These are phyloP conservation scores for Parastagonospora nodorum DNA, from an alignment of 2,329 filamentous ascomycete genomes.

Conservation along the genomic window DNA sequence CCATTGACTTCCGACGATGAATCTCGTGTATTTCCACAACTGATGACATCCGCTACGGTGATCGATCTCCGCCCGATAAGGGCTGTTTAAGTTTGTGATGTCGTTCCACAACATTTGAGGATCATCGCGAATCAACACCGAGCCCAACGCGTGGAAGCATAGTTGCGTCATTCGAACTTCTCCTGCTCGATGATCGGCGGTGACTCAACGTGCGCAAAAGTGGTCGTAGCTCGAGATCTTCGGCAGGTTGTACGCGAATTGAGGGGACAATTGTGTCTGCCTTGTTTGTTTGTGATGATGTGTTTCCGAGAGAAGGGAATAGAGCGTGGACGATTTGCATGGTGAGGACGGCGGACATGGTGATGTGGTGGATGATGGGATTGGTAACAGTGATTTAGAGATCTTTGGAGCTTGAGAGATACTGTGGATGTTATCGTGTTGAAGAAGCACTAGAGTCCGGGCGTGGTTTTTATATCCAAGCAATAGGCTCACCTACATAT, in stretches of 20 bases:
- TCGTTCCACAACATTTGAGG: background rate
- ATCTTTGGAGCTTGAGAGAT: background rate
- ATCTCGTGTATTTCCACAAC: too few species aligned
- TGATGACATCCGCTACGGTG: too few species aligned
- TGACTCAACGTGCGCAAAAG: conserved; percentile 3
- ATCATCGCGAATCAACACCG: background rate
- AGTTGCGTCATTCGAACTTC: conserved; percentile 1
- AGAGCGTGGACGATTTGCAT: conserved; percentile 10
- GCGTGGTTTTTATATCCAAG: too few species aligned
- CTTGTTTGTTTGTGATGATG: background rate
- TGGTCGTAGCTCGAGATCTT: conserved; percentile 6
- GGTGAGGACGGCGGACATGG: conserved; percentile 8
- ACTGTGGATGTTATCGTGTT: background rate
- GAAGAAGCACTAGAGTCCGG: background rate
- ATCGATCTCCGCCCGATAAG: too few species aligned
- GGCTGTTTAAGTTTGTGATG: background rate
- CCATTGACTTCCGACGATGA: too few species aligned
- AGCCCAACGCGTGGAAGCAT: conserved; percentile 2
- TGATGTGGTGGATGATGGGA: background rate
- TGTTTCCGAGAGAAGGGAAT: conserved; percentile 5
- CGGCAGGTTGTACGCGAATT: conserved; percentile 1
- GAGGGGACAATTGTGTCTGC: background rate
- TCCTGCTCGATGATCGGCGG: background rate
- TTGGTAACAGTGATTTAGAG: background rate
- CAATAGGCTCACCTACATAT: conserved; percentile 1